Base-by-base conservation (phyloP, 768 basidiomycete genomes). In the Boletus rubescentipes region DNA sequence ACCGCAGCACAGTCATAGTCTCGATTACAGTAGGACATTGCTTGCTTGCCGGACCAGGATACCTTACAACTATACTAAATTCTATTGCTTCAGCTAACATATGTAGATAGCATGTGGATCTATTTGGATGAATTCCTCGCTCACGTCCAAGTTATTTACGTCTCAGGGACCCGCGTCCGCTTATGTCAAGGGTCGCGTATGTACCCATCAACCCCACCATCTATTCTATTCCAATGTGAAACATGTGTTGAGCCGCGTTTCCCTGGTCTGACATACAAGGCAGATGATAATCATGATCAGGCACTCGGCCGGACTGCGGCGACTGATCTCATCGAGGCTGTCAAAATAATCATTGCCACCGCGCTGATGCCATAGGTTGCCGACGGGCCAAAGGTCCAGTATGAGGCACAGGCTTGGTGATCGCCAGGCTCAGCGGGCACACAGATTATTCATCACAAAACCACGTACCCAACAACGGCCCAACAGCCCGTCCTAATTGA, bases 401-500 rank as follows among this genome's bases (percentile, higher is more conserved):
- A 93, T 12, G 83, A 85, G 29, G 82, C 91, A 67, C 91, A 93
- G 6, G 91, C 91, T 93, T 58, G 18, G 56, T 29, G 36, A 45
- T 45, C 3, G 31, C 18, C 41, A 32, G 60, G 51, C 10, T 64
- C 47, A 67, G 53, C 53, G 43, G 38, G 47, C 39, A 43, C 41
- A 12, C 14, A 31, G 1, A 31, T 14, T 18, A 29, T 44, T 20
- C 38, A 14, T 56, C 31, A 53, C 20, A 34, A 31, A 63, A 43
- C 51, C 34, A 63, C 85, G 46, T 71, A 85, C 93, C 93, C n/a
- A 95, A 75, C 5, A 98, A 69, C 5, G 96, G 96, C 0, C 96
- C 96, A 35, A 97, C 76, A 5, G 96, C 95, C 53, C 96, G 82
- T 4, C 96, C 96, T 37, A 98, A 80, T 68, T 98, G 96, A 18